Evolutionary conservation across 139 green algal genomes (phyloP).

Genomic region (Chlorella ohadii): DNA sequence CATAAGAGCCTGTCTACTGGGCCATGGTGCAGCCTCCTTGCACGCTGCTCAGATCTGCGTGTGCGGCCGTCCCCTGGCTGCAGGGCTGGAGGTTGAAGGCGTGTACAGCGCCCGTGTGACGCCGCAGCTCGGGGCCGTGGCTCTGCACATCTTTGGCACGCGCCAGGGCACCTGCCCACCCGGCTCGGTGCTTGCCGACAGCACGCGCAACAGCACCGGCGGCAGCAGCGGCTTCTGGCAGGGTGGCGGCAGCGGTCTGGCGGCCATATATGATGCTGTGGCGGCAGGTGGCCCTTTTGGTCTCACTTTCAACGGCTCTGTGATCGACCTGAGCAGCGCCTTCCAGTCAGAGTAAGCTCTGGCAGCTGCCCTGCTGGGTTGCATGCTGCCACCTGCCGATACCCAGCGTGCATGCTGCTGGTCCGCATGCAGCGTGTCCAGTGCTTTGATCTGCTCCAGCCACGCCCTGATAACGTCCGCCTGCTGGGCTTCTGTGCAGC

Average conservation of each 20-base stretch:
- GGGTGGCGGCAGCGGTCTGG: too few species aligned
- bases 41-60: too few species aligned
- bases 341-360: slow-evolving; percentile 9
- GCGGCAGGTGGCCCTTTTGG: background rate
- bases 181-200: slow-evolving; percentile 21
- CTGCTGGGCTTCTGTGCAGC: too few species aligned
- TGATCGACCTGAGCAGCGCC: slow-evolving; percentile 21
- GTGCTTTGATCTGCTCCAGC: too few species aligned
- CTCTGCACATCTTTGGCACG: slow-evolving; percentile 57
- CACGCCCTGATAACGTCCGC: too few species aligned
- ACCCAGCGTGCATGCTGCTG: too few species aligned
- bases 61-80: too few species aligned
- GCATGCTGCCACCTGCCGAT: too few species aligned
- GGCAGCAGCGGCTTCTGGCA: slow-evolving; percentile 4
- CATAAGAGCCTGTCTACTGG: too few species aligned
- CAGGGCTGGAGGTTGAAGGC: slow-evolving; percentile 23
- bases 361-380: background rate
- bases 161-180: slow-evolving; percentile 55
- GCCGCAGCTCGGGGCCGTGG: background rate
- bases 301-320: background rate
- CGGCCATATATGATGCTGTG: too few species aligned
- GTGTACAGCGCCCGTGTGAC: slow-evolving; percentile 26
- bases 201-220: background rate
- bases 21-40: too few species aligned
- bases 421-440: too few species aligned